Base-by-base conservation (phyloP, 129 eudicot species). In the Artemisia argyi region DNA sequence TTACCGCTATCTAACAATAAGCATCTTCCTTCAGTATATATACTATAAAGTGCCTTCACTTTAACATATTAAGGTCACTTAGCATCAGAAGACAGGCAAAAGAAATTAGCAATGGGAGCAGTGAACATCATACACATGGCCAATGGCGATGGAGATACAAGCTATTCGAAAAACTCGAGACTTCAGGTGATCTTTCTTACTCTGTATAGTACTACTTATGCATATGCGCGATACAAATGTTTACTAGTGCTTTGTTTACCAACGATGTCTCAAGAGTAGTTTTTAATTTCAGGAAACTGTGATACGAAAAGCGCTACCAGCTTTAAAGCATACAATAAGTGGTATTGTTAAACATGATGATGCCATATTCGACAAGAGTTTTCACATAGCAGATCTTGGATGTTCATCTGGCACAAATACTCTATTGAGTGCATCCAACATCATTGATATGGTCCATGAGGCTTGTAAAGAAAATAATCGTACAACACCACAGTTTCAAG, bases 321-420 rank as follows among this genome's bases (percentile, higher is more conserved):
- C 69, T 28, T 57, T 76, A 30, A 55, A 65, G 12, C 65, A 74
- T 17, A 17, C 81, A 39, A 69, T 84, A 30, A 66, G 60, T 11
- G 12, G 62, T 4, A 69, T 71, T 56, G 32, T 32, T 4, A 53
- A 10, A n/a, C 20, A 26, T 28, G 35, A 44, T 7, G 14, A 44
- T 7, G 14, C 0, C 9, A 24, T 22, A 4, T 81, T 70, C 13
- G 22, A 48, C 7, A 32, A 53, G 3, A 52, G 74, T 61, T 47
- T 69, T 7, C 75, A 42, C 58, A 79, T 90, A 13, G 96, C 91
- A 7, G 96, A 90, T 76, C 13, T 85, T 18, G 96, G 93, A 18
- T 87, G 96, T 61, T 85, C 88, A 0, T 80, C 94, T 0, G 81
- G 93, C 32, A 84, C 85, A n/a, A 90, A 85, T 78, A 79, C 88